Evolutionary conservation across 2,329 filamentous ascomycete species (phyloP), one percentile per base, ranked within the genome.

Genomic region (Colletotrichum sp.): DNA sequence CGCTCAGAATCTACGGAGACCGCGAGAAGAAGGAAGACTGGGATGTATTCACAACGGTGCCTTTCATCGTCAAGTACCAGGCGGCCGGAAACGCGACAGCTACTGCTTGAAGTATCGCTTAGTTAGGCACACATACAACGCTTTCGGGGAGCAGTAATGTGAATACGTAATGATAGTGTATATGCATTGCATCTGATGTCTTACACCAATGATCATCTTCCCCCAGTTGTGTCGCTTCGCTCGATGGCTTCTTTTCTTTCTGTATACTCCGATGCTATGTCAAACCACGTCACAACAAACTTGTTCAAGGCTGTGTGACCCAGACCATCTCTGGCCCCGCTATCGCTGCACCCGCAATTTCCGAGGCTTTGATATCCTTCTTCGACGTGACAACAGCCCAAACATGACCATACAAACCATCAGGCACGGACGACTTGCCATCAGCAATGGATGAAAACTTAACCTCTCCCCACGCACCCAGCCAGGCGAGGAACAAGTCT

Each of bases 1-100:
- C 89, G 2, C 80, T 91, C 77, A 85, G 85, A 71, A 86, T 91
- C 73, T 90, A 88, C 79, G 90, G 90, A 7, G 84, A 91, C 30
- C 57, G 69, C 4, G 59, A 74, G 4, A 75, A 78, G 14, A 52
- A 72, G 32, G 70, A 77, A n/a, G 81, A 82, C 63, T 83, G 79
- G 72, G 78, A 81, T 26, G 48, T 69, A 0, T 32, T 75, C 2
- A 71, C 77, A 24, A 77, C 77, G 7, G 77, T 78, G 16, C 71
- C 77, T 14, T 80, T 81, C n/a, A 39, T 72, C 14, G 16, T 77
- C 6, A 55, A 57, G 30, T 77, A 77, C 13, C 9, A 71, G 32
- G 4, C 26, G n/a, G 28, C 52, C 5, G 63, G 61, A 7, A 72
- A 72, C 6, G 57, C 61, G 4, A 72, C 66, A n/a, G 8, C 16